Evolutionary conservation across 2,329 filamentous ascomycete genomes (phyloP), one percentile per base, ranked within the genome.

Genomic region (Botrytis paeoniae): DNA sequence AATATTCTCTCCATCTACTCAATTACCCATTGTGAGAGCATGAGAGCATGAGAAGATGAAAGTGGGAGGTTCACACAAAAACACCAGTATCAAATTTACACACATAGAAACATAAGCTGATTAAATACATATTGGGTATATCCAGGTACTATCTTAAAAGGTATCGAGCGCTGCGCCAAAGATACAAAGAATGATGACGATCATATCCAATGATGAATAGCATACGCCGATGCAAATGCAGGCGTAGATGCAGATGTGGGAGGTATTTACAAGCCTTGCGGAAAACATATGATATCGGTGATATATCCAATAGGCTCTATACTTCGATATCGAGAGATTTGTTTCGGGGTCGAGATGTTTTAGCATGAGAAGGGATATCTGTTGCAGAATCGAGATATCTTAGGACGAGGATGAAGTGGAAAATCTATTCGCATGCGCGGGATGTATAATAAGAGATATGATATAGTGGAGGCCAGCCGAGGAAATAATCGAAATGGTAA

Each of bases 121-220:
- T 66, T 54, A 62, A 69, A 60, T 71, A 64, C 51, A 18, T 39
- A 69, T 35, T 65, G 74, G 75, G 74, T 78, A 77, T 78, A 75
- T 78, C 75, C 81, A 97, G 93, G 81, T 97, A 97, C 83, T 97
- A 96, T 84, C 86, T 98, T 79, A 97, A 97, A 85, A 89, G 93
- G 81, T 98, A 98, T 84, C 91, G 95, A 78, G 90, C 93, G 39
- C 84, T 98, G 79, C 91, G 92, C 80, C 91, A 96, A 84, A 87
- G 93, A 80, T 98, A 98, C 83, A 76, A 81, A 74, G 78, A 79
- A 73, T 73, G 74, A 69, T 79, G 73, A 70, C 7, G 37, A 39
- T 16, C 39, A 68, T 41, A 68, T 57, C 48, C 45, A 68, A 37
- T 20, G 35, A 68, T 39, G 48, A 69, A 69, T 32, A 69, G 48